Base-by-base conservation (phyloP, 2,329 filamentous ascomycete species). In the Dactylonectria macrodidyma region DNA sequence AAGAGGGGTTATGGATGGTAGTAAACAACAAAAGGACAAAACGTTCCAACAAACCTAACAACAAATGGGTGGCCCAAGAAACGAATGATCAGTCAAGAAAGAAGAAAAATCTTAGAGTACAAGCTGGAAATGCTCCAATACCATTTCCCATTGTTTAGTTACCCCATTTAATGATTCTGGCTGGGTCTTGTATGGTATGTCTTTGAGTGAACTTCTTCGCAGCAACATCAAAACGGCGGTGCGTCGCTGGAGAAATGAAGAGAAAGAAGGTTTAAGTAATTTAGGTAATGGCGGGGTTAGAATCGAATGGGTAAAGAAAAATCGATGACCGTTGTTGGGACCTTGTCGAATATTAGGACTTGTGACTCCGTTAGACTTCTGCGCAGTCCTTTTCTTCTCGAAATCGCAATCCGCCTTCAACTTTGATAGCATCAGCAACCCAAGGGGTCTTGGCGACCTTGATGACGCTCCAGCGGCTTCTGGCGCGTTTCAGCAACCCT, bases 401-500 rank as follows among this genome's bases (percentile, higher is more conserved):
- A 71, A 91, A 91, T 62, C 81, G 84, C 44, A 91, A 79, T 1
- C 88, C 89, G 6, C 86, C 88, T 3, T 92, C 87, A 3, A 97
- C 88, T 68, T 86, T 78, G 54, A 98, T 91, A 2, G 92, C 95
- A 41, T 87, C 87, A 59, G 84, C 86, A 3, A 98, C 93, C 95
- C 95, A 99, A 16, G 90, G 87, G 65, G 88, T 86, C 62, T 88
- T 87, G 46, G 89, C 90, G 46, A 98, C 91, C 73, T 93, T 91
- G 55, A 91, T 88, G 65, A 98, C 82, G 9, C 87, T 87, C 89
- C 93, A 95, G 58, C 96, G 88, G 65, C 91, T 93, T 55, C 93
- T 90, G 2, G 93, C 93, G 69, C 97, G 91, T 81, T 93, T 95
- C 65, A 99, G 81, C 19, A 98, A 82, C 0, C 91, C 93, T 78